These are phyloP conservation scores for Schoenoplectus triqueter DNA, from an alignment of 202 grass and related monocot species.

Conservation along the genomic window DNA sequence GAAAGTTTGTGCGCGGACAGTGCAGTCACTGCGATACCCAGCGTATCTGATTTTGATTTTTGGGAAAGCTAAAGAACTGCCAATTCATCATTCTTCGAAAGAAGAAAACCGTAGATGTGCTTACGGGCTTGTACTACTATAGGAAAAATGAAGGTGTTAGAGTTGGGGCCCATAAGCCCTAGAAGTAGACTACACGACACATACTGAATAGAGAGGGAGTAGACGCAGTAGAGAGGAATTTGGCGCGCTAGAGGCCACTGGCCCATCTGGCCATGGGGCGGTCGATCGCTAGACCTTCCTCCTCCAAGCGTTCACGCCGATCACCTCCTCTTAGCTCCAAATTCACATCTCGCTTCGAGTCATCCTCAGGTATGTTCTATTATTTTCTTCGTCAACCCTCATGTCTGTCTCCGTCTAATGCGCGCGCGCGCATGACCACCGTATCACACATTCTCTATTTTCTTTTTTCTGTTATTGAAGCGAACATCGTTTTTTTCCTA, in stretches of 20 bases:
- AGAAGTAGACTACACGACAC: neutral
- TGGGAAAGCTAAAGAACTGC: too few relatives aligned
- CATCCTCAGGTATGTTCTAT: constrained; percentile 11
- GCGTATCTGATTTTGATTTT: too few relatives aligned
- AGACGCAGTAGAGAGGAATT: neutral
- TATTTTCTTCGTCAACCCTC: neutral
- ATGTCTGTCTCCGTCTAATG: too few relatives aligned
- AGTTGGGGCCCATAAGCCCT: too few relatives aligned
- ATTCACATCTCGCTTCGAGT: constrained; percentile 14
- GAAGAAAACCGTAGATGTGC: neutral
- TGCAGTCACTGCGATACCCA: too few relatives aligned
- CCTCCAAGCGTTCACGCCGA: constrained; percentile 22
- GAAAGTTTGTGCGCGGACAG: too few relatives aligned
- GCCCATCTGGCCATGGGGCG: constrained; percentile 15
- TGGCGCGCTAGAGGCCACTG: neutral
- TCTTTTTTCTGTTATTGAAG: neutral
- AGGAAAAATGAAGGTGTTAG: too few relatives aligned
- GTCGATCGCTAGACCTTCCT: constrained; percentile 10
- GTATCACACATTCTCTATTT: too few relatives aligned
- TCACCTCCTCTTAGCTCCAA: constrained; percentile 28
- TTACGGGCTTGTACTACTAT: neutral
- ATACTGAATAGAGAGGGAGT: neutral
- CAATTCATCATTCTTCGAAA: too few relatives aligned
- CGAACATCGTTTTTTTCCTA: neutral
- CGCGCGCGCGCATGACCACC: too few relatives aligned